phyloP scores from a whole-genome alignment of 352 stramenopile species.

The Phytopythium helicoides region DNA sequence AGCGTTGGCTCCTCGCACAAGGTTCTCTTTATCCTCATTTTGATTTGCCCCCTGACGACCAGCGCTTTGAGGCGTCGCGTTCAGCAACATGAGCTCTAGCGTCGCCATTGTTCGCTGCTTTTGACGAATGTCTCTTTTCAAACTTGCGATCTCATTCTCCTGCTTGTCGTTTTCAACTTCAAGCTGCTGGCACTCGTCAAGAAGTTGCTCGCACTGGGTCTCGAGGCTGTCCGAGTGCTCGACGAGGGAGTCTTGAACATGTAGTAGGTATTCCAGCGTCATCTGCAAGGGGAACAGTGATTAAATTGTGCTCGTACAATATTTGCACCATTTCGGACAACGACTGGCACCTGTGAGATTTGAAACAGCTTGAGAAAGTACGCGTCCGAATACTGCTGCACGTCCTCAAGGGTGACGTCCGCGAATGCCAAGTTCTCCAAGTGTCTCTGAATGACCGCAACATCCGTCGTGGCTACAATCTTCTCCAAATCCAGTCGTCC shows the following conservation, averaged over 20 bases:
- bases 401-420: conserved; percentile 78
- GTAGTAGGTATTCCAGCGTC: conserved; percentile 80
- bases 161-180: conserved; percentile 62
- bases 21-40: conserved; percentile 35
- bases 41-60: conserved; percentile 5
- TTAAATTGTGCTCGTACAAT: not conserved
- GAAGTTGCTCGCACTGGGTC: conserved; percentile 61
- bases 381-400: conserved; percentile 80
- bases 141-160: conserved; percentile 48
- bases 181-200: conserved; percentile 57
- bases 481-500: conserved; percentile 65
- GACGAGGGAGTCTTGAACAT: conserved; percentile 81
- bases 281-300: conserved; percentile 34
- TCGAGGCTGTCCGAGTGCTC: conserved; percentile 62
- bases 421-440: conserved; percentile 81
- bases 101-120: conserved; percentile 83
- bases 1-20: conserved; percentile 21
- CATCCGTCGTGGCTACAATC: conserved; percentile 72
- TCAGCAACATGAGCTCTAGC: conserved; percentile 79
- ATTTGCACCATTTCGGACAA: not conserved
- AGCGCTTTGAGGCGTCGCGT: conserved; percentile 34
- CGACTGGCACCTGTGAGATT: conserved; percentile 57
- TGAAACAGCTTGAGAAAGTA: conserved; percentile 89
- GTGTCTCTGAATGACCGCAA: conserved; percentile 72
- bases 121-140: conserved; percentile 78